These are phyloP conservation scores for Dendrocalamus sinicus DNA, from an alignment of 176 grass and related monocot genomes.

Conservation along the genomic window DNA sequence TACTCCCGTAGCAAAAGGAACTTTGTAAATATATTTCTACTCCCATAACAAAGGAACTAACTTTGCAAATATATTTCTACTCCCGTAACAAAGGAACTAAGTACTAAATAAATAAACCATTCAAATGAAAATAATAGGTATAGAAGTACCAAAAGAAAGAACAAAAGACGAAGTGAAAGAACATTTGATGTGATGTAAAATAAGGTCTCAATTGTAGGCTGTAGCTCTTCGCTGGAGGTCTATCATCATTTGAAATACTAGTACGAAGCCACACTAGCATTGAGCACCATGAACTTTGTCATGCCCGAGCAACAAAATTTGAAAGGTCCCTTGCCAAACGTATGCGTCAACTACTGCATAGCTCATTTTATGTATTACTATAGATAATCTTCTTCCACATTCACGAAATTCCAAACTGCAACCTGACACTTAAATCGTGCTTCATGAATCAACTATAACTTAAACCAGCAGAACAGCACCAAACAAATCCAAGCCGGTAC, in stretches of 20 bases:
- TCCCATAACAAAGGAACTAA: neutral
- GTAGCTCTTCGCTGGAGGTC: neutral
- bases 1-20: neutral
- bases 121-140: neutral
- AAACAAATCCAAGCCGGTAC: neutral
- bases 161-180: neutral
- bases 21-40: neutral
- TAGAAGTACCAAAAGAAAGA: neutral
- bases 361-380: neutral
- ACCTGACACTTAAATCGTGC: neutral
- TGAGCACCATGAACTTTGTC: neutral
- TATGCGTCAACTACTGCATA: neutral
- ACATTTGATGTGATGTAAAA: neutral
- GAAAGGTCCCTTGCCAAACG: neutral
- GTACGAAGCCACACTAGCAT: neutral
- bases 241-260: slow-evolving; percentile 16
- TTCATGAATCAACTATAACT: slow-evolving; percentile 14
- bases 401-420: neutral
- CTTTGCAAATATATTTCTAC: neutral
- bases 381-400: neutral
- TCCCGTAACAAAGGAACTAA: slow-evolving; percentile 5
- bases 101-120: neutral
- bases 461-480: slow-evolving; percentile 13
- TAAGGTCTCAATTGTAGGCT: neutral
- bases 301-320: neutral